phyloP scores from a whole-genome alignment of 495 filamentous ascomycete species.

The Daldinia childiae region DNA sequence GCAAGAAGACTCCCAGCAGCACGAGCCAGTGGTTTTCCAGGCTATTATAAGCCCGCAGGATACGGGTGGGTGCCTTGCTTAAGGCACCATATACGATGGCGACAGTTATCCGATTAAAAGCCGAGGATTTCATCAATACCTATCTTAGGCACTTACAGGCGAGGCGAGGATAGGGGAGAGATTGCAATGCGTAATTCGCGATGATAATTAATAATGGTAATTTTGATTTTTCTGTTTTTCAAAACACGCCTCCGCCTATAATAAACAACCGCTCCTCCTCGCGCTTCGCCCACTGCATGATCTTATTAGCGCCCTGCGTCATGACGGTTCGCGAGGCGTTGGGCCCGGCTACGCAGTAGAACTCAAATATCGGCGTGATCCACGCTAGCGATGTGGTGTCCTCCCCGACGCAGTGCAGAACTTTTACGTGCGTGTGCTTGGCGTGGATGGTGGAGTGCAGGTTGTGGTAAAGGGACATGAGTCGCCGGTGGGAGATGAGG shows the following conservation, averaged over 20 bases:
- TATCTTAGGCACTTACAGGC: no score
- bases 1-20: not conserved
- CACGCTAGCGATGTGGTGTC: constrained; percentile 85
- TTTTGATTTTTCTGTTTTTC: constrained; percentile 28
- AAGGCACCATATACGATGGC: not conserved
- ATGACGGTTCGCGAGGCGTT: constrained; percentile 79
- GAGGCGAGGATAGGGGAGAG: not conserved
- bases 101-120: not conserved
- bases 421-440: constrained; percentile 82
- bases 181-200: not conserved
- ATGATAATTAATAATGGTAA: not conserved
- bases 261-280: constrained; percentile 97
- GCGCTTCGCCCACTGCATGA: constrained; percentile 86
- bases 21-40: constrained; percentile 1
- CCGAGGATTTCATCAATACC: not conserved
- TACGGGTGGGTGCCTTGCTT: not conserved
- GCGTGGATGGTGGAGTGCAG: constrained; percentile 86
- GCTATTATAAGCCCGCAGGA: not conserved
- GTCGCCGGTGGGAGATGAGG: constrained; percentile 71
- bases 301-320: constrained; percentile 83
- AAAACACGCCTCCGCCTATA: constrained; percentile 85
- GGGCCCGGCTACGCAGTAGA: constrained; percentile 91
- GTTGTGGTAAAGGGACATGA: constrained; percentile 84
- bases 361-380: constrained; percentile 88
- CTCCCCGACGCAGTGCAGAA: constrained; percentile 78